phyloP scores from a whole-genome alignment of 2,329 filamentous ascomycete species.

The Fusarium sp. region DNA sequence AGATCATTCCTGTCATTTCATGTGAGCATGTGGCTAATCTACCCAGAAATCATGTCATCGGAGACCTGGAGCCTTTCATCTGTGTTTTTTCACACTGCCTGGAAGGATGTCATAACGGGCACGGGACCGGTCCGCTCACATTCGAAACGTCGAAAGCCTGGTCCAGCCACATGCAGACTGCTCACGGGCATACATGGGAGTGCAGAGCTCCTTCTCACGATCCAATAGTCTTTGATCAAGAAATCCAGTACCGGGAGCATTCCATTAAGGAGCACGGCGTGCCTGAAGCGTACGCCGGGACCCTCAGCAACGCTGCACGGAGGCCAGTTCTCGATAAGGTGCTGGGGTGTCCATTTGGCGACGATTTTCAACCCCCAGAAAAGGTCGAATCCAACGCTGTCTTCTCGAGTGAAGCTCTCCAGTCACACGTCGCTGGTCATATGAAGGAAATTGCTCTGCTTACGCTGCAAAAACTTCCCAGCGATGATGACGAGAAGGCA shows the following conservation, averaged over 20 bases:
- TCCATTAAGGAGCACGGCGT: neutral
- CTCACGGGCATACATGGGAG: neutral
- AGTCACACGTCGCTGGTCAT: neutral
- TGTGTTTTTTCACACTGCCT: neutral
- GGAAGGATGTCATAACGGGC: neutral
- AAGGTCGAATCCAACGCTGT: neutral
- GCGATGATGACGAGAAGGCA: neutral
- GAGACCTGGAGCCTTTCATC: neutral
- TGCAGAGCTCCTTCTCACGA: neutral
- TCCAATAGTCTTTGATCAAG: neutral
- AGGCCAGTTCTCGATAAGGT: neutral
- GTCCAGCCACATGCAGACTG: neutral
- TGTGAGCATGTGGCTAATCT: neutral
- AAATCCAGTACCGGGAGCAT: neutral
- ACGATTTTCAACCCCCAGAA: neutral
- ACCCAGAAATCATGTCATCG: neutral
- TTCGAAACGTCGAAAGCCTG: constrained; percentile 1
- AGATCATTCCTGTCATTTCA: neutral
- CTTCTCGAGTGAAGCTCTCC: neutral
- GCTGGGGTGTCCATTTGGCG: neutral
- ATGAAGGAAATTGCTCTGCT: constrained; percentile 3
- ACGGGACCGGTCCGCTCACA: neutral
- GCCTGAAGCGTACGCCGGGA: neutral
- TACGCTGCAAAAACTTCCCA: neutral
- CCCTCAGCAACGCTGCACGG: neutral